Evolutionary conservation across 441 rosid species (phyloP).

Genomic region (Eugenia klotzschiana): DNA sequence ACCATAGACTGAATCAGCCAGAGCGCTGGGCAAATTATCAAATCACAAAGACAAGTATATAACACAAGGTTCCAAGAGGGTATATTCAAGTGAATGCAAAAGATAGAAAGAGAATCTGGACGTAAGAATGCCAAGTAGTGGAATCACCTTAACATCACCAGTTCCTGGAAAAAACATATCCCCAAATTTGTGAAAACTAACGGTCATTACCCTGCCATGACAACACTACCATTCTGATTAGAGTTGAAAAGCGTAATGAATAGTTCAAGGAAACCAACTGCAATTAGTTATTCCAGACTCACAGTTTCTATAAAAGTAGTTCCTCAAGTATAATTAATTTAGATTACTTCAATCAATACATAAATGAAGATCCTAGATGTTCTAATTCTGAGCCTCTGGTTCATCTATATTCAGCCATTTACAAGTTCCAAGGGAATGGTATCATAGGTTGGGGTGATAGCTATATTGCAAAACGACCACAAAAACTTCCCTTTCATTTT

Average conservation of each 20-base stretch:
- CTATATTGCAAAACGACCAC: background rate
- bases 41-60: background rate
- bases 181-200: conserved; percentile 95
- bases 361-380: background rate
- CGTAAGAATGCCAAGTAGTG: background rate
- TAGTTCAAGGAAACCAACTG: background rate
- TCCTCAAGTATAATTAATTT: background rate
- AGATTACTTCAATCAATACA: background rate
- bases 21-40: background rate
- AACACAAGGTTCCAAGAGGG: background rate
- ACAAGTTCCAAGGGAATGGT: background rate
- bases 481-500: background rate
- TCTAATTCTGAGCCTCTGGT: background rate
- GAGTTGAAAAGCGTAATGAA: background rate
- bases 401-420: background rate
- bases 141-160: conserved; percentile 83
- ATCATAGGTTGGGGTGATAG: background rate
- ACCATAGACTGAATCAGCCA: background rate
- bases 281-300: background rate
- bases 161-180: conserved; percentile 98
- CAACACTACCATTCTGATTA: conserved; percentile 1
- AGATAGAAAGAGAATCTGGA: background rate
- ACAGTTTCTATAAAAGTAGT: background rate
- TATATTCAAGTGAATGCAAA: background rate
- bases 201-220: conserved; percentile 88